Conservation (phyloP, 108 stramenopile species). For the Aurantiochytrium sp. region DNA sequence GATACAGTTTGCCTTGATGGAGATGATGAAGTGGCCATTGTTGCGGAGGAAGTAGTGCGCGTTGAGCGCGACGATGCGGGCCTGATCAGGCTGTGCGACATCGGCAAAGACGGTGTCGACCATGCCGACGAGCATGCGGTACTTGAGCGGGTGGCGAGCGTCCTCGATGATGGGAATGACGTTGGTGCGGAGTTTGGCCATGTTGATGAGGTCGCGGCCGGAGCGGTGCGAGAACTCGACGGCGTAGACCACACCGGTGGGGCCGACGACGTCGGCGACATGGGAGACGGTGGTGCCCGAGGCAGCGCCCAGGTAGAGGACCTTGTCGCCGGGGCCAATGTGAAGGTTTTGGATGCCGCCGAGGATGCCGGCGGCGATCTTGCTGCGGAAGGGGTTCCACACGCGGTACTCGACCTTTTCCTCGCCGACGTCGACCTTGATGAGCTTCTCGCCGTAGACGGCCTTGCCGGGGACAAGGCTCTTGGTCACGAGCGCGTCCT, state of each 20-base stretch:
- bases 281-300: constrained; percentile 98
- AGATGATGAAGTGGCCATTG: constrained; percentile 96
- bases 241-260: constrained; percentile 91
- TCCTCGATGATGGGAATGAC: constrained; percentile 99
- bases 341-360: constrained; percentile 96
- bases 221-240: constrained; percentile 99
- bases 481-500: constrained; percentile 95
- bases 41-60: constrained; percentile 98
- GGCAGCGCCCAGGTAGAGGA: constrained; percentile 97
- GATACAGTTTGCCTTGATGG: constrained; percentile 98
- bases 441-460: constrained; percentile 98
- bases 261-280: constrained; percentile 97
- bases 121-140: constrained; percentile 99
- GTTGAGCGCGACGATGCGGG: constrained; percentile 97
- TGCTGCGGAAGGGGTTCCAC: constrained; percentile 99
- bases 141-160: constrained; percentile 98
- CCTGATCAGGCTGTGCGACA: constrained; percentile 99
- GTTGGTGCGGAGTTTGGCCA: constrained; percentile 96
- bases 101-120: constrained; percentile 98
- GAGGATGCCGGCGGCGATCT: constrained; percentile 97
- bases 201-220: constrained; percentile 95
- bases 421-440: constrained; percentile 75
- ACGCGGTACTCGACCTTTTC: constrained; percentile 98
- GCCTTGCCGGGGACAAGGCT: constrained; percentile 94
- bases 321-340: constrained; percentile 93